A percentile compares a stretch with the other conserved stretches of the same genome.
Conservation (phyloP, 73 alveolate genomes). For the Uronychia setigera region DNA sequence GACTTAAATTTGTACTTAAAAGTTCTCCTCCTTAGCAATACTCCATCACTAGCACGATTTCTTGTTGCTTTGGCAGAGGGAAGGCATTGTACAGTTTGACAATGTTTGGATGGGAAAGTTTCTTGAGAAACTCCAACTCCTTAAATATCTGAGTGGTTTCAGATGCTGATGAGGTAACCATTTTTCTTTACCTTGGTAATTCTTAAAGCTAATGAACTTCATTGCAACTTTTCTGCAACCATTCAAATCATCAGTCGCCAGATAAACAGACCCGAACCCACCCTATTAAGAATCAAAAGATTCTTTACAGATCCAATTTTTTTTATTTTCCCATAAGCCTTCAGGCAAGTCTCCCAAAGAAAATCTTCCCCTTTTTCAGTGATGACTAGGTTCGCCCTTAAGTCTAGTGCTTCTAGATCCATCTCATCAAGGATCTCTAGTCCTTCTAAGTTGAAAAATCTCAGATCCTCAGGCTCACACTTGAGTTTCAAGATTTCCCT, state of each 20-base stretch:
- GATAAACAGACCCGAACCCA: background rate
- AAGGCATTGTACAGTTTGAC: background rate
- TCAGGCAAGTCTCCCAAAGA: background rate
- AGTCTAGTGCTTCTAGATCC: background rate
- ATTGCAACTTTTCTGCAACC: background rate
- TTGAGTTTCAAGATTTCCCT: background rate
- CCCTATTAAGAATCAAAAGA: background rate
- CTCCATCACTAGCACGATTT: background rate
- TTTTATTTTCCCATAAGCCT: background rate
- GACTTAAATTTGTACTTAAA: background rate
- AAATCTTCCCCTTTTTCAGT: background rate
- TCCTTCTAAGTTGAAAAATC: background rate
- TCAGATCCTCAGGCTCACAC: background rate
- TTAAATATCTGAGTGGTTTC: background rate
- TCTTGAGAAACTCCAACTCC: background rate
- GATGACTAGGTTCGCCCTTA: background rate
- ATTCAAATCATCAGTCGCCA: background rate
- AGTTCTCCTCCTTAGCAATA: background rate
- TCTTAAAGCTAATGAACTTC: background rate
- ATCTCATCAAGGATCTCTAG: background rate
- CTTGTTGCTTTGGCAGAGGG: background rate
- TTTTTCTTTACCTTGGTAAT: background rate
- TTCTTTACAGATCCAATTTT: background rate
- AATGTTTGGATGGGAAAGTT: background rate
- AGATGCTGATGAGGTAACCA: background rate